These are phyloP conservation scores for Populus tremula DNA, from an alignment of 345 rosid genomes.

Conservation along the genomic window DNA sequence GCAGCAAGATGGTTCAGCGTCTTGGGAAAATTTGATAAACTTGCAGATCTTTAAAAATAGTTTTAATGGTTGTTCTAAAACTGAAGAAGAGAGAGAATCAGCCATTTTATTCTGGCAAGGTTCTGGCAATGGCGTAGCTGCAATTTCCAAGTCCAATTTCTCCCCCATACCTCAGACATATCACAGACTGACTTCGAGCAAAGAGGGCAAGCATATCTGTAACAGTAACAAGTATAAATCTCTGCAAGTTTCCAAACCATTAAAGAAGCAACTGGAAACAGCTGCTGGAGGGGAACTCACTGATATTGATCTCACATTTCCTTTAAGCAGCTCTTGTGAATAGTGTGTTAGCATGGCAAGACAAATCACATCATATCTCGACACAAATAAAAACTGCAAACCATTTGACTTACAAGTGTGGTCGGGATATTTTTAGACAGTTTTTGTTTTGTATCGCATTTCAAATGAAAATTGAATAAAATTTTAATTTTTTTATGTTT, in stretches of 20 bases:
- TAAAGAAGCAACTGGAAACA: background rate
- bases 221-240: background rate
- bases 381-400: constrained; percentile 73
- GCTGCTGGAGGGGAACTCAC: constrained; percentile 36
- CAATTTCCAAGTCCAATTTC: constrained; percentile 73
- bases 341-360: constrained; percentile 88
- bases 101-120: constrained; percentile 61
- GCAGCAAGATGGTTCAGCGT: background rate
- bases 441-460: too few species aligned
- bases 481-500: too few species aligned
- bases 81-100: background rate
- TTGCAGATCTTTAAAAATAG: background rate
- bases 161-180: constrained; percentile 87
- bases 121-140: constrained; percentile 83
- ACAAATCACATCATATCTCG: constrained; percentile 65
- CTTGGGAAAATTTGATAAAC: background rate
- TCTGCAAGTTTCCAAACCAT: background rate
- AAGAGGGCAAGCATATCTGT: constrained; percentile 83
- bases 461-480: too few species aligned
- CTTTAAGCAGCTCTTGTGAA: constrained; percentile 69
- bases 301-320: constrained; percentile 80
- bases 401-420: background rate
- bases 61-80: background rate
- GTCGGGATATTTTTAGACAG: too few species aligned
- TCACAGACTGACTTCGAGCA: constrained; percentile 90